Evolutionary conservation across 768 basidiomycete species (phyloP).

Genomic region (Tubosaeta sp.): DNA sequence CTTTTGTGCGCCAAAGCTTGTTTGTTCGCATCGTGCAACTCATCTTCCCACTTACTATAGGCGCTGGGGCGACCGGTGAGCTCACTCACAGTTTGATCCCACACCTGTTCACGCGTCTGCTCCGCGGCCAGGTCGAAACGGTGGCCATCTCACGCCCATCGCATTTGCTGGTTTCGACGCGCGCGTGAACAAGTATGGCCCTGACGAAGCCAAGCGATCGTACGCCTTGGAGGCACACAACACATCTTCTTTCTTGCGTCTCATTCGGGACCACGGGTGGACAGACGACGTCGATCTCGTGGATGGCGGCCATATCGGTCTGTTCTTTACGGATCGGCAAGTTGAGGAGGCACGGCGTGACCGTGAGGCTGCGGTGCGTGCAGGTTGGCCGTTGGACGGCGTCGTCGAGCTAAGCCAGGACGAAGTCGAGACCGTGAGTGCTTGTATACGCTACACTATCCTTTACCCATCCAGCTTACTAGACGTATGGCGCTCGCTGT

Average conservation of each 20-base stretch:
- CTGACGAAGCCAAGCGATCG: constrained; percentile 51
- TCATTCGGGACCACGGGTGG: constrained; percentile 45
- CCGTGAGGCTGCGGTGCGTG: constrained; percentile 48
- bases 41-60: constrained; percentile 42
- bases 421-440: constrained; percentile 45
- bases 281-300: constrained; percentile 57
- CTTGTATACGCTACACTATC: constrained; percentile 25
- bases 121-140: constrained; percentile 58
- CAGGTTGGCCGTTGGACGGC: constrained; percentile 43
- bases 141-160: constrained; percentile 64
- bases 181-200: constrained; percentile 39
- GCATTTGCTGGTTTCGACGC: constrained; percentile 43
- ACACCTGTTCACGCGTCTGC: background rate
- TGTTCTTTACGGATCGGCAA: constrained; percentile 49
- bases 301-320: constrained; percentile 45
- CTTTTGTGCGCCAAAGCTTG: constrained; percentile 51
- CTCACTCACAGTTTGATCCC: constrained; percentile 29
- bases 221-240: constrained; percentile 59
- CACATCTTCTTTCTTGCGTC: constrained; percentile 39
- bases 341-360: constrained; percentile 37
- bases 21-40: constrained; percentile 15
- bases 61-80: constrained; percentile 74
- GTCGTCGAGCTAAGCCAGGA: constrained; percentile 46
- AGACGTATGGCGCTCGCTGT: constrained; percentile 38
- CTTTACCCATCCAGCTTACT: background rate